These are phyloP conservation scores for Cordia subcordata DNA, from an alignment of 257 asterid genomes.

Conservation along the genomic window DNA sequence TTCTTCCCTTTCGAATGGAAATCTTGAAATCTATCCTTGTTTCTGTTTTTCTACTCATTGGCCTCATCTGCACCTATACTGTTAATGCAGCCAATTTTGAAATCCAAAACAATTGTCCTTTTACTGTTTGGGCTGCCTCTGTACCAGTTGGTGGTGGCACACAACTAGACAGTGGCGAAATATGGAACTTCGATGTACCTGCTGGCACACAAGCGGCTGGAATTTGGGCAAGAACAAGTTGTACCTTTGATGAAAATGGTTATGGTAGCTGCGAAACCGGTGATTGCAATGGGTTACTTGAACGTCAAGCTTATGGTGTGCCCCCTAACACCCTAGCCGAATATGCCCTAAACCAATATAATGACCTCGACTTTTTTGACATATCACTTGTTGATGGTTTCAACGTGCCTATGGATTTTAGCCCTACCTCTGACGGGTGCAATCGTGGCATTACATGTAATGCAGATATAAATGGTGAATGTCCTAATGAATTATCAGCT, in stretches of 20 bases:
- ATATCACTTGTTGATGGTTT: constrained; percentile 41
- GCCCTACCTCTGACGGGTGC: constrained; percentile 30
- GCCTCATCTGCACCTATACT: constrained; percentile 14
- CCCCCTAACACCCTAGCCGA: constrained; percentile 49
- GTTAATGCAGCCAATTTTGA: constrained; percentile 29
- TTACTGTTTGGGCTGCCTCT: constrained; percentile 43
- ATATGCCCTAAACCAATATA: constrained; percentile 29
- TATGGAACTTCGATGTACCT: constrained; percentile 30
- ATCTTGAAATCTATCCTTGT: not conserved
- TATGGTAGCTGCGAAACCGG: constrained; percentile 44
- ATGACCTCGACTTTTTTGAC: constrained; percentile 31
- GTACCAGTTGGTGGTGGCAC: constrained; percentile 42
- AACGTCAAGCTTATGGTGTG: constrained; percentile 21
- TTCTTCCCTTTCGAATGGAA: constrained; percentile 7
- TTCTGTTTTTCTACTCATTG: constrained; percentile 9
- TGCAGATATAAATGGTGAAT: constrained; percentile 8
- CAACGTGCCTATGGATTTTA: constrained; percentile 39
- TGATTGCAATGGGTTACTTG: constrained; percentile 40
- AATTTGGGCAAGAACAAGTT: constrained; percentile 38
- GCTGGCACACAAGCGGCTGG: constrained; percentile 27
- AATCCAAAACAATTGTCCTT: constrained; percentile 39
- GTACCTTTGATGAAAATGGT: constrained; percentile 34
- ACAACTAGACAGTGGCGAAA: constrained; percentile 32
- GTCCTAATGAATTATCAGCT: constrained; percentile 1
- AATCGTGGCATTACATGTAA: constrained; percentile 6